Conservation (phyloP, 257 asterid genomes). For the Salvia hispanica region DNA sequence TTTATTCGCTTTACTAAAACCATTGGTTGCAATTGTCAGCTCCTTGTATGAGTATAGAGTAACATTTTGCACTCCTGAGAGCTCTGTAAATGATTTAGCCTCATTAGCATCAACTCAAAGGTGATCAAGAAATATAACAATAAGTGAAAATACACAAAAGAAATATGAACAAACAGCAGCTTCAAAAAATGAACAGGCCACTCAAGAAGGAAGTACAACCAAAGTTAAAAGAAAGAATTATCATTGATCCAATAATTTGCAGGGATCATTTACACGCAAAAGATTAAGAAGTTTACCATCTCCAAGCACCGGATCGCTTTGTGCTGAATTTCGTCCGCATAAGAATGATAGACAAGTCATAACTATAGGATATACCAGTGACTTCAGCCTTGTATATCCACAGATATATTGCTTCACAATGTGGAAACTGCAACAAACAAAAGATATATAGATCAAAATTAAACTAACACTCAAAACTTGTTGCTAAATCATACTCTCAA, state of each 20-base stretch:
- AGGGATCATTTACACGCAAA: constrained; percentile 41
- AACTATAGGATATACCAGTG: constrained; percentile 41
- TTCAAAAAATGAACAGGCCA: not conserved
- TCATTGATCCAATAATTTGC: not conserved
- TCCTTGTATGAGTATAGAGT: constrained; percentile 69
- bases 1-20: constrained; percentile 66
- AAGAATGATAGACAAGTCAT: constrained; percentile 75
- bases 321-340: constrained; percentile 40
- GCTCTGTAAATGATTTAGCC: constrained; percentile 53
- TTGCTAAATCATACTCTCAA: not conserved
- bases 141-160: not conserved
- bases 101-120: constrained; percentile 34
- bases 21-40: constrained; percentile 69
- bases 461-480: not conserved
- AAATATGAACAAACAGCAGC: not conserved
- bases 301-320: constrained; percentile 35
- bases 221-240: constrained; percentile 5
- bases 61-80: constrained; percentile 57
- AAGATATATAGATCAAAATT: constrained; percentile 16
- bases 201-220: constrained; percentile 2
- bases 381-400: constrained; percentile 30
- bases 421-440: constrained; percentile 32
- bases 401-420: constrained; percentile 21
- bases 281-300: constrained; percentile 53
- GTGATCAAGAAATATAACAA: constrained; percentile 18